Evolutionary conservation across 805 yeast genomes (phyloP).

Genomic region (Jamesozyma gamospora): DNA sequence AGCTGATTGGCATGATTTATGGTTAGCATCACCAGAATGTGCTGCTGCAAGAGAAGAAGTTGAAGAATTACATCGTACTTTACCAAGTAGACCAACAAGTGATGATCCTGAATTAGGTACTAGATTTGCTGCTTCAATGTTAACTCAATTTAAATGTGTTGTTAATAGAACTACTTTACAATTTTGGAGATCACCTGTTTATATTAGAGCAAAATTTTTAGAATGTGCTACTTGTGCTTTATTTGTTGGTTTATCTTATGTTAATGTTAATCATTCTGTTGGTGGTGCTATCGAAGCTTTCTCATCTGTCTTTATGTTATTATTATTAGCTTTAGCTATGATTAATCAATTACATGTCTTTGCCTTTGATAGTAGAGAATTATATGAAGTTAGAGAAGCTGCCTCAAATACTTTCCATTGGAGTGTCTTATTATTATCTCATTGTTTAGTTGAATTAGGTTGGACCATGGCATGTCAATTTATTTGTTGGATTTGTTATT

Average conservation of each 20-base stretch:
- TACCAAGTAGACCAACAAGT: conserved; percentile 25
- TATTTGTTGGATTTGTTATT: conserved; percentile 36
- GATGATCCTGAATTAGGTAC: conserved; percentile 32
- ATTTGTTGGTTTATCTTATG: conserved; percentile 62
- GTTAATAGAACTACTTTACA: conserved; percentile 47
- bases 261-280: conserved; percentile 44
- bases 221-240: conserved; percentile 45
- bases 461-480: conserved; percentile 39
- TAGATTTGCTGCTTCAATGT: conserved; percentile 37
- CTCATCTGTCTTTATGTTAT: conserved; percentile 49
- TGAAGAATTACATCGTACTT: conserved; percentile 41
- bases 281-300: conserved; percentile 61
- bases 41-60: conserved; percentile 44
- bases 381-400: conserved; percentile 64
- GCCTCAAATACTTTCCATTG: conserved; percentile 64
- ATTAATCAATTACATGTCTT: conserved; percentile 55
- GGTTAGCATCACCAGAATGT: conserved; percentile 46
- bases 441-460: conserved; percentile 36
- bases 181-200: conserved; percentile 55
- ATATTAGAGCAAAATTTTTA: conserved; percentile 45
- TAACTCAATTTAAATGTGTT: conserved; percentile 36
- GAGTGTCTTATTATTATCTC: conserved; percentile 44
- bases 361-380: conserved; percentile 47
- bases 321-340: conserved; percentile 42
- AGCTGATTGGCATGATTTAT: conserved; percentile 54